These are phyloP conservation scores for Starmerella tilneyi DNA, from an alignment of 805 yeast genomes.

Conservation along the genomic window DNA sequence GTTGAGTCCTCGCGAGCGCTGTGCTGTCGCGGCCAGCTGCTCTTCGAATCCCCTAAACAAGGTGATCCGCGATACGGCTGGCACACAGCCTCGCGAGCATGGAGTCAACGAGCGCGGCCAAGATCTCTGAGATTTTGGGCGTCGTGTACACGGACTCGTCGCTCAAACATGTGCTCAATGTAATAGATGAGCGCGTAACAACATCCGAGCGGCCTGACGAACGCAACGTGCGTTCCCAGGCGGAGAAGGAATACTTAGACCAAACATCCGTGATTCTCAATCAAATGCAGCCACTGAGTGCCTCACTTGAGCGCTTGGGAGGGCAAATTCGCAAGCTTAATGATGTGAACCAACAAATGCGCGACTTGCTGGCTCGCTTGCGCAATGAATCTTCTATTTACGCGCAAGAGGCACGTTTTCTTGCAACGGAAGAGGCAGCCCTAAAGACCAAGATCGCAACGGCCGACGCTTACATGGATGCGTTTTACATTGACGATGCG, in stretches of 20 bases:
- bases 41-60: too few relatives aligned
- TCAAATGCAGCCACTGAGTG: slow-evolving; percentile 31
- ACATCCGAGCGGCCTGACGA: slow-evolving; percentile 3
- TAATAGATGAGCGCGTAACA: slow-evolving; percentile 17
- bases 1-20: too few relatives aligned
- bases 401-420: slow-evolving; percentile 26
- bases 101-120: slow-evolving; percentile 13
- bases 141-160: slow-evolving; percentile 22
- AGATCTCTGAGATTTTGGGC: slow-evolving; percentile 21
- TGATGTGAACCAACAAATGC: slow-evolving; percentile 23
- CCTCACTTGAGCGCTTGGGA: slow-evolving; percentile 24
- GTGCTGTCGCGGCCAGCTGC: too few relatives aligned
- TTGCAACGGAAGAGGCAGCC: slow-evolving; percentile 23
- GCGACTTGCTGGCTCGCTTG: slow-evolving; percentile 20
- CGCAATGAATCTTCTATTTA: slow-evolving; percentile 24
- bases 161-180: slow-evolving; percentile 22
- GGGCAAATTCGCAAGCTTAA: slow-evolving; percentile 20
- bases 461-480: slow-evolving; percentile 36
- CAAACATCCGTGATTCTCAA: slow-evolving; percentile 26
- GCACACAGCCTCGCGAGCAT: background rate
- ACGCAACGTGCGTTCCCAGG: slow-evolving; percentile 18
- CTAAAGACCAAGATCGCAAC: slow-evolving; percentile 25
- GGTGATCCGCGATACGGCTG: background rate
- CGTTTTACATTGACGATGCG: slow-evolving; percentile 57
- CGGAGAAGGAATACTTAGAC: slow-evolving; percentile 15